Evolutionary conservation across 768 basidiomycete genomes (phyloP), one percentile per base, ranked within the genome.

Genomic region (Sistotremastrum niveocremeum): DNA sequence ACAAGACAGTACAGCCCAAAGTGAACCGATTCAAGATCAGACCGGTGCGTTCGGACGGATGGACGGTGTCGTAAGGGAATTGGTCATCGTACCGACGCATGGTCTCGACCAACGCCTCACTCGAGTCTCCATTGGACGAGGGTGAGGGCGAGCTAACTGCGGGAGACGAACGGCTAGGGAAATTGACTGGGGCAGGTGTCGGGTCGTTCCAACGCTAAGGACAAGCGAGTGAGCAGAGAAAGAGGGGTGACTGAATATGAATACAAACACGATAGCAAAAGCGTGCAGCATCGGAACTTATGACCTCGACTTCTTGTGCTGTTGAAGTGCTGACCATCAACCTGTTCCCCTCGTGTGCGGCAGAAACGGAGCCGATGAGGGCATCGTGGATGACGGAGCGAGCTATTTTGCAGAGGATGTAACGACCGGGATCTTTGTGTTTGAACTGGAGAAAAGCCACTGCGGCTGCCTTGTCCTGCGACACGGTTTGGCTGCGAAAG

Each of bases 21-120:
- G 77, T 74, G 64, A 88, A 89, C 39, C 85, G 74, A 58, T 89
- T 73, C 30, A 89, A 74, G 54, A 89, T 84, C 46, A 89, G 71
- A n/a, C 83, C 81, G 2, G 82, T 82, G 37, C 85, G 74, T 46
- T 74, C 68, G 11, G 82, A 84, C 54, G 84, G 80, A 52, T 70
- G 72, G 5, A 52, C 52, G 49, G 42, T 48, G 42, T 35, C 12
- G 12, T 46, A n/a, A 30, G 28, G 34, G 45, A 34, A 20, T 28
- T 33, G 5, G 30, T 33, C 43, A 7, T 28, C 28, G 28, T 29
- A 11, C 8, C 10, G 43, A 28, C 34, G 43, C 34, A 28, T 20
- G 35, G 8, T 20, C 20, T 5, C 34, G 43, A 34, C 28, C 43
- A 36, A 31, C 43, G 55, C 59, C 6, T 60, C 20, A 20, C 20